phyloP scores from a whole-genome alignment of 768 basidiomycete species.

The Auricularia cornea region DNA sequence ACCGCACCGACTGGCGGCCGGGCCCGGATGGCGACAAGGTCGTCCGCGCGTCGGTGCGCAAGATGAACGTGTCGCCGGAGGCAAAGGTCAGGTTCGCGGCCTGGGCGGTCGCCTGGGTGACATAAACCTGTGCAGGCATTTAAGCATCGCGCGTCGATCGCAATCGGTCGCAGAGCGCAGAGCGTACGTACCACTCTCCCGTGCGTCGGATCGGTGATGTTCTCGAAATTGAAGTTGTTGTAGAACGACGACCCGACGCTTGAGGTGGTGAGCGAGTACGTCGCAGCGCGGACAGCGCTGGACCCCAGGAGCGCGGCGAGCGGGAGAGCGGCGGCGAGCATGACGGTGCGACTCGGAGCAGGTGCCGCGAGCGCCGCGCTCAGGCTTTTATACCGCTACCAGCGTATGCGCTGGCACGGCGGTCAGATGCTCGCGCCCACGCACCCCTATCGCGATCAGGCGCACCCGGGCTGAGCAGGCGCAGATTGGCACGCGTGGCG shows the following conservation, averaged over 20 bases:
- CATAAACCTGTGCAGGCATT: background rate
- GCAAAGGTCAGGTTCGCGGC: conserved; percentile 50
- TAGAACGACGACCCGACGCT: conserved; percentile 41
- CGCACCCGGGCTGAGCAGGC: too few species aligned
- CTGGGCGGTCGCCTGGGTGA: conserved; percentile 36
- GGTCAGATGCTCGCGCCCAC: too few species aligned
- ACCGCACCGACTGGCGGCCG: conserved; percentile 51
- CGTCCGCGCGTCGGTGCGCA: conserved; percentile 48
- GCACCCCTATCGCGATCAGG: too few species aligned
- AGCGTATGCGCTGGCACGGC: too few species aligned
- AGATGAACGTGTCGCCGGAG: conserved; percentile 41
- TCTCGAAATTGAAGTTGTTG: conserved; percentile 39
- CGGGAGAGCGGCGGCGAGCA: too few species aligned
- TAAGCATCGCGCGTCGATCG: too few species aligned
- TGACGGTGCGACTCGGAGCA: too few species aligned
- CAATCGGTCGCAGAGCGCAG: too few species aligned
- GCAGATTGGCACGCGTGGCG: too few species aligned
- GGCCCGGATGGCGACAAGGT: conserved; percentile 38
- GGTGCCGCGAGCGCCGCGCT: too few species aligned
- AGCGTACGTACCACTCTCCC: conserved; percentile 45
- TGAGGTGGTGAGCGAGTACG: conserved; percentile 28
- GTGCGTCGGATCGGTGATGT: conserved; percentile 52
- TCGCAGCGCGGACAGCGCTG: background rate
- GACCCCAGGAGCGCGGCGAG: too few species aligned
- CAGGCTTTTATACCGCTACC: too few species aligned